phyloP scores from a whole-genome alignment of 768 basidiomycete genomes.

The Pleurotus platypus region DNA sequence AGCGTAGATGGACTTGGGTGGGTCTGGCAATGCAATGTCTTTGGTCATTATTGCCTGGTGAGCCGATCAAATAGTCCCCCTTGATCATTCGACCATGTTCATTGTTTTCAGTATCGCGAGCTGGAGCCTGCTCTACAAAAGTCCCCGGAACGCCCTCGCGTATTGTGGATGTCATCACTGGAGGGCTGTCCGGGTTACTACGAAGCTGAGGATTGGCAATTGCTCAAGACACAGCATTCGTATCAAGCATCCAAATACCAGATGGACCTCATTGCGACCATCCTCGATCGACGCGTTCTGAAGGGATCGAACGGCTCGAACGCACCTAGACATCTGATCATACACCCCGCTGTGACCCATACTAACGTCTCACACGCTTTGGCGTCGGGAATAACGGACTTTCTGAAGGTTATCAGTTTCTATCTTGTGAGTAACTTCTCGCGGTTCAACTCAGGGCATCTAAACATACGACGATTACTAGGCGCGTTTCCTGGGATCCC shows the following conservation, averaged over 20 bases:
- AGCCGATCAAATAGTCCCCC: constrained; percentile 19
- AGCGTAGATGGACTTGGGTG: constrained; percentile 72
- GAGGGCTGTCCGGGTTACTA: constrained; percentile 55
- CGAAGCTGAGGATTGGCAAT: constrained; percentile 69
- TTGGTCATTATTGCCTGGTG: constrained; percentile 78
- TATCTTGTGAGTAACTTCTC: constrained; percentile 52
- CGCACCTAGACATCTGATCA: constrained; percentile 53
- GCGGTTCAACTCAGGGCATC: background rate
- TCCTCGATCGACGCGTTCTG: constrained; percentile 46
- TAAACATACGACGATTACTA: constrained; percentile 19
- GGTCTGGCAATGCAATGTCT: constrained; percentile 84
- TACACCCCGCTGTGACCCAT: constrained; percentile 67
- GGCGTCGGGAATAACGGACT: constrained; percentile 39
- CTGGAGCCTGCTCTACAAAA: constrained; percentile 51
- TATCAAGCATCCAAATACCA: constrained; percentile 78
- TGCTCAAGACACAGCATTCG: constrained; percentile 52
- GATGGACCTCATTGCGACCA: constrained; percentile 60
- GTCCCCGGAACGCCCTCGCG: constrained; percentile 44
- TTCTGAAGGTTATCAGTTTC: constrained; percentile 51
- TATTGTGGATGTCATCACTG: constrained; percentile 79
- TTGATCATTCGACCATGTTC: background rate
- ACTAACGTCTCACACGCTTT: constrained; percentile 57
- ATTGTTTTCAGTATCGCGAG: constrained; percentile 50
- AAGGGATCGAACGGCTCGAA: constrained; percentile 17
- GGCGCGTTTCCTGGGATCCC: constrained; percentile 69